Percentiles rank a stretch among this genome's conserved stretches.
Evolutionary conservation across 2,329 filamentous ascomycete species (phyloP).

Genomic region (Trematosphaeria pertusa): DNA sequence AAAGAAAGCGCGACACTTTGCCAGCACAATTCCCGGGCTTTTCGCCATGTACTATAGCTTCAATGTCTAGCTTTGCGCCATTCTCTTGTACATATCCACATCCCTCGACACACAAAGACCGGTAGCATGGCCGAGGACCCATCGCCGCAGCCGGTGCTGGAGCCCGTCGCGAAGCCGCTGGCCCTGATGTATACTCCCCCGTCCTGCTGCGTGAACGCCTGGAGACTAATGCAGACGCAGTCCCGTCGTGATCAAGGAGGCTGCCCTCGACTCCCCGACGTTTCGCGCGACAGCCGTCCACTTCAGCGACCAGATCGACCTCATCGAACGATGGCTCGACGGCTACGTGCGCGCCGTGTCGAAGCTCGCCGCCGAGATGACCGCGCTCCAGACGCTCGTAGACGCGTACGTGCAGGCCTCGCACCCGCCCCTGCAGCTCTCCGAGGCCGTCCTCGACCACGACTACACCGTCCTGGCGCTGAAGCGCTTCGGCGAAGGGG

Average conservation of each 20-base stretch:
- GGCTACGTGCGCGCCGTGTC: conserved; percentile 68
- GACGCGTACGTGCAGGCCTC: conserved; percentile 78
- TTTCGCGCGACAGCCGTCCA: conserved; percentile 88
- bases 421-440: conserved; percentile 74
- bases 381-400: conserved; percentile 79
- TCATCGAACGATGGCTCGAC: conserved; percentile 91
- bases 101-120: neutral
- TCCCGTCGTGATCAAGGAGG: conserved; percentile 90
- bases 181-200: conserved; percentile 54
- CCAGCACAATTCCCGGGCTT: neutral
- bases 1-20: conserved; percentile 4
- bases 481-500: conserved; percentile 82
- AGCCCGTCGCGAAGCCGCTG: conserved; percentile 50
- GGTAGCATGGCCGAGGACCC: conserved; percentile 45
- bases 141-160: conserved; percentile 38
- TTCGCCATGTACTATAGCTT: conserved; percentile 27
- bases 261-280: conserved; percentile 92
- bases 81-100: conserved; percentile 8
- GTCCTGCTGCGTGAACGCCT: no score
- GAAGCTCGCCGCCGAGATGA: conserved; percentile 69
- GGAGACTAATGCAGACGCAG: no score
- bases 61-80: conserved; percentile 22
- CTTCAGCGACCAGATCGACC: conserved; percentile 90
- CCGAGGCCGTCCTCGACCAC: conserved; percentile 88
- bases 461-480: conserved; percentile 92